Evolutionary conservation across 257 asterid species (phyloP).

Genomic region (Asclepias syriaca): DNA sequence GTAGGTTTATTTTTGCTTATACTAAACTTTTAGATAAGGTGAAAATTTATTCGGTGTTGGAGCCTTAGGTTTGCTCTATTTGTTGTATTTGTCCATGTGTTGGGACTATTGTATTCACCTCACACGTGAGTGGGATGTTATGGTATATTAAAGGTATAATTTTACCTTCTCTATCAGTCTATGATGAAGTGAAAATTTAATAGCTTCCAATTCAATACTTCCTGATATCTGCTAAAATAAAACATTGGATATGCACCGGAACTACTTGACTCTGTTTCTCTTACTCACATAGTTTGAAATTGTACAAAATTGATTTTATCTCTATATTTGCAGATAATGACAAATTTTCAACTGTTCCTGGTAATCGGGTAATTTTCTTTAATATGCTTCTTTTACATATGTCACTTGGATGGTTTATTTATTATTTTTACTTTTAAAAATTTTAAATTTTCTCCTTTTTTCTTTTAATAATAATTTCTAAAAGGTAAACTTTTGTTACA

Average conservation of each 20-base stretch:
- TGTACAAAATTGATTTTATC: slow-evolving; percentile 7
- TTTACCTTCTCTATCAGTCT: no score
- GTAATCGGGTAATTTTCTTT: slow-evolving; percentile 46
- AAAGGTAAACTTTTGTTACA: slow-evolving; percentile 20
- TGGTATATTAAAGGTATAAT: no score
- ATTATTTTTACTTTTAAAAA: neutral
- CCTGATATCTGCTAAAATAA: neutral
- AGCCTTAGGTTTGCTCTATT: no score
- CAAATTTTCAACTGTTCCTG: slow-evolving; percentile 24
- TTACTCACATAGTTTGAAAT: neutral
- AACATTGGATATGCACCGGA: neutral
- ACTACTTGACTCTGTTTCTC: neutral
- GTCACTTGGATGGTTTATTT: slow-evolving; percentile 10
- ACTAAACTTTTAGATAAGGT: no score
- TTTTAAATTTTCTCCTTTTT: no score
- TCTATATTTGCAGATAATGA: slow-evolving; percentile 40
- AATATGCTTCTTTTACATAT: neutral
- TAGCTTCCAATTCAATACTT: neutral
- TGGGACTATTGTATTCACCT: no score
- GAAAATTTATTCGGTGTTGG: no score
- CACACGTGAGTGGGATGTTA: no score
- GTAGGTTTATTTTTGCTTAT: neutral
- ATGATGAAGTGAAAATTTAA: no score
- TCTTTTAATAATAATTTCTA: no score
- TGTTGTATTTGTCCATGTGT: no score